Percentiles rank a stretch among this genome's conserved stretches.
Evolutionary conservation across 805 yeast species (phyloP).

Genomic region (Blastobotrys robertii): DNA sequence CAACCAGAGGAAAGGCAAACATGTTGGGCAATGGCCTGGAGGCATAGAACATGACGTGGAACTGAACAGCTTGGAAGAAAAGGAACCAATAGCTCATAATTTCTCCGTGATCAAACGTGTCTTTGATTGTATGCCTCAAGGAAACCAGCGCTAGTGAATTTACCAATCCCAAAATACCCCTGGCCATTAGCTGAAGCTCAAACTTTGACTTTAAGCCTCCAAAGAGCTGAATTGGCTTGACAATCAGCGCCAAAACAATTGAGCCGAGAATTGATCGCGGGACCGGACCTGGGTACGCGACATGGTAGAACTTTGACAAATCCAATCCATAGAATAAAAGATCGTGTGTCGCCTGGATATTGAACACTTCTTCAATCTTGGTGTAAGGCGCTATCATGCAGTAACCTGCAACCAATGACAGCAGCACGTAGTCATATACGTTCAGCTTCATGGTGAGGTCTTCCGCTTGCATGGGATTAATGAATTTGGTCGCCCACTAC

Average conservation of each 20-base stretch:
- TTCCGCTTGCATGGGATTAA: too few species aligned
- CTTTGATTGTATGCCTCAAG: constrained; percentile 35
- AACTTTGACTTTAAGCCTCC: constrained; percentile 31
- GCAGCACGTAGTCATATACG: constrained; percentile 29
- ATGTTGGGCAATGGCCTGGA: constrained; percentile 84
- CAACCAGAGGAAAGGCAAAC: constrained; percentile 62
- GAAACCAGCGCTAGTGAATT: constrained; percentile 46
- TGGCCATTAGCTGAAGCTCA: constrained; percentile 42
- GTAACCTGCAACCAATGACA: constrained; percentile 41
- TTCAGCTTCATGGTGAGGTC: constrained; percentile 17
- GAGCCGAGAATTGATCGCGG: constrained; percentile 81
- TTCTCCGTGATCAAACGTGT: neutral
- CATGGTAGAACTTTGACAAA: constrained; percentile 53
- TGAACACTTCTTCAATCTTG: constrained; percentile 92
- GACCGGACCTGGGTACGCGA: constrained; percentile 76
- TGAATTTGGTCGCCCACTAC: too few species aligned
- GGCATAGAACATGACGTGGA: constrained; percentile 73
- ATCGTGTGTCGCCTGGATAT: constrained; percentile 82
- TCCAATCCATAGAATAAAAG: constrained; percentile 52
- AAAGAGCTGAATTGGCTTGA: constrained; percentile 27
- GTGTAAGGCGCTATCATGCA: constrained; percentile 64
- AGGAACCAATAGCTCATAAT: constrained; percentile 41
- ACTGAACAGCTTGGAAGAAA: constrained; percentile 53
- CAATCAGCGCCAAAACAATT: constrained; percentile 38
- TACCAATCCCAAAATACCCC: constrained; percentile 53